These are phyloP conservation scores for Taiozyma sp. DNA, from an alignment of 1,139 yeast species.

Conservation along the genomic window DNA sequence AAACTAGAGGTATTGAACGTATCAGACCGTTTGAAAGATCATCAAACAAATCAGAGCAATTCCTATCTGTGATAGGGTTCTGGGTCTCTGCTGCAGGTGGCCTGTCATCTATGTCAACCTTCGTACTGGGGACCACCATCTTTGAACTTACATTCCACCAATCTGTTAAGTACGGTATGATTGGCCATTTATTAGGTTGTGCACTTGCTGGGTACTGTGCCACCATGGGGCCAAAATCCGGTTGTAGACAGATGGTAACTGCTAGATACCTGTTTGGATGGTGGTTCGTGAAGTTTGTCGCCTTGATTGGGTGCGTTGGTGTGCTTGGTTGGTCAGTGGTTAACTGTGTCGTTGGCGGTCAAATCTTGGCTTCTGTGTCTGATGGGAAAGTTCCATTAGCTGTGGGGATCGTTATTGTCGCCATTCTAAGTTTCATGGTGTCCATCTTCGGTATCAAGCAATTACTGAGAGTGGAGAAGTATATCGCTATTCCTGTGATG, in stretches of 20 bases:
- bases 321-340: conserved; percentile 88
- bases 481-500: conserved; percentile 66
- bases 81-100: conserved; percentile 89
- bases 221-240: conserved; percentile 83
- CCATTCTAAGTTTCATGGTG: conserved; percentile 56
- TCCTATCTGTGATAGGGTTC: conserved; percentile 61
- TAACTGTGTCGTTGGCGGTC: conserved; percentile 83
- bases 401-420: conserved; percentile 70
- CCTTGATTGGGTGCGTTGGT: conserved; percentile 65
- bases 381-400: conserved; percentile 60
- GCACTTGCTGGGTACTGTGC: conserved; percentile 76
- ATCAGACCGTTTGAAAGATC: conserved; percentile 67
- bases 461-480: conserved; percentile 62
- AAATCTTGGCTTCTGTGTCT: conserved; percentile 63
- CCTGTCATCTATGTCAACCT: conserved; percentile 79
- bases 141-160: conserved; percentile 65
- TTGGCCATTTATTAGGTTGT: conserved; percentile 66
- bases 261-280: conserved; percentile 79
- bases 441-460: conserved; percentile 76
- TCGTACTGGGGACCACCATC: conserved; percentile 65
- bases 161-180: conserved; percentile 53
- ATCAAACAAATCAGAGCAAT: conserved; percentile 41
- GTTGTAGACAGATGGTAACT: conserved; percentile 82
- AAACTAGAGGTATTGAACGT: conserved; percentile 78
- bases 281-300: conserved; percentile 74